A percentile compares a stretch with the other conserved stretches of the same genome.
These are phyloP conservation scores for Agastache rugosa DNA, from an alignment of 257 asterid genomes.

Conservation along the genomic window DNA sequence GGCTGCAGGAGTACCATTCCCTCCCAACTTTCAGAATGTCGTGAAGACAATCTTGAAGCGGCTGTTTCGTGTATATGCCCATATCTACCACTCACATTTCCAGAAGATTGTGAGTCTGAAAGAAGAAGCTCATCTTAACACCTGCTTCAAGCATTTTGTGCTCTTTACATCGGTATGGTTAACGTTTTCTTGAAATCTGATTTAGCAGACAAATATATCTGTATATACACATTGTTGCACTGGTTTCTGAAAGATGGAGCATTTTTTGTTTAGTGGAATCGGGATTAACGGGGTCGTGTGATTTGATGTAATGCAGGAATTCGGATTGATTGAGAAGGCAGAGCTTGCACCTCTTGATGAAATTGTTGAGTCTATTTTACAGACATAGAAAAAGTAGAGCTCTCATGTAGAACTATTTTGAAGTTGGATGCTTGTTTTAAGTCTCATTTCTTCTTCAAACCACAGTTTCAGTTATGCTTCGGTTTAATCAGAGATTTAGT, in stretches of 20 bases:
- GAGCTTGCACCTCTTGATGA: constrained; percentile 58
- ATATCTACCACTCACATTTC: constrained; percentile 60
- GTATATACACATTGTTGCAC: no score
- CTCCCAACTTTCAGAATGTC: constrained; percentile 47
- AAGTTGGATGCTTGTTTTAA: neutral
- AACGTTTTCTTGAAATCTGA: neutral
- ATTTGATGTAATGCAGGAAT: constrained; percentile 50
- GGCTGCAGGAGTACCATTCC: constrained; percentile 52
- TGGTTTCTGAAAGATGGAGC: neutral
- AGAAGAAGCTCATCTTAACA: constrained; percentile 62
- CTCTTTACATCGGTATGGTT: constrained; percentile 49
- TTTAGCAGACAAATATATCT: neutral
- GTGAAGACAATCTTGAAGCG: constrained; percentile 54
- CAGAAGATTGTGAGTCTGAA: constrained; percentile 49
- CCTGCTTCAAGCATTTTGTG: constrained; percentile 63
- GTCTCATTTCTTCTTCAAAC: neutral
- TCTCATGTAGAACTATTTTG: neutral
- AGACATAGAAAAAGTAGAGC: constrained; percentile 22
- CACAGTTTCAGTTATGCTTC: neutral
- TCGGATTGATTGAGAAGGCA: constrained; percentile 46
- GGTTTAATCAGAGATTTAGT: constrained; percentile 4
- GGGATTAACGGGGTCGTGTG: neutral
- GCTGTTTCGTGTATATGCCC: constrained; percentile 58
- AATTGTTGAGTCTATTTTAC: constrained; percentile 46
- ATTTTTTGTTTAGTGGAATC: no score